Base-by-base conservation (phyloP, 768 basidiomycete genomes). In the Kwoniella sp. region DNA sequence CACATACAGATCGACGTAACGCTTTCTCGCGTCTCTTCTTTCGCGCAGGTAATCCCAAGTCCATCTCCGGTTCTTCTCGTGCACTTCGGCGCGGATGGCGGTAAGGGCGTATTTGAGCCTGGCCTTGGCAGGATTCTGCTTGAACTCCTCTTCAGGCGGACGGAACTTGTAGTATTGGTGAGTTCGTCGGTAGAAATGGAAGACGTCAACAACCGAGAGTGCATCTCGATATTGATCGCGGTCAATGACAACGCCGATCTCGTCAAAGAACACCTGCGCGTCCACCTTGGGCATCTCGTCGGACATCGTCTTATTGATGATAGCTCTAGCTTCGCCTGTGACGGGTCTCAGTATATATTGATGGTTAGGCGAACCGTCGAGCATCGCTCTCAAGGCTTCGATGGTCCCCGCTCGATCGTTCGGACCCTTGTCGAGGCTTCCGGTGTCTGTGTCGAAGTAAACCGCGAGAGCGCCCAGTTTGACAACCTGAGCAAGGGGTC, bases 321-420 rank as follows among this genome's bases (percentile, higher is more conserved):
- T 79, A 59, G 91, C 78, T 87, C 89, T 49, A n/a, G 92, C 95
- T 78, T 96, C 85, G 34, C 92, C 93, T 0, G 90, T 88, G 14
- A 99, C 92, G 15, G 95, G 95, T 71, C 87, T 90, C 20, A 99
- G 79, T 50, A 98, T 86, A 72, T 88, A 96, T 71, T 98, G 95
- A 71, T 99, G 95, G 19, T 80, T 75, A 6, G 80, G 76, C 10
- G 65, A 59, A 19, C 62, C 63, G 34, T 38, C 51, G 26, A 69
- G 55, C 80, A 89, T 83, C 10, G 82, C 79, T 38, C 80, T 82
- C 68, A 96, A 89, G 56, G 80, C 83, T 53, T 81, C 77, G 46
- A 87, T 79, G 14, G 84, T 84, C 53, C 89, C 84, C 20, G 65
- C n/a, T 73, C 70, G 15, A 79, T 78, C 41, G 81, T 63, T 50